Evolutionary conservation across 768 basidiomycete species (phyloP), one percentile per base, ranked within the genome.

Genomic region (Panus rudis): DNA sequence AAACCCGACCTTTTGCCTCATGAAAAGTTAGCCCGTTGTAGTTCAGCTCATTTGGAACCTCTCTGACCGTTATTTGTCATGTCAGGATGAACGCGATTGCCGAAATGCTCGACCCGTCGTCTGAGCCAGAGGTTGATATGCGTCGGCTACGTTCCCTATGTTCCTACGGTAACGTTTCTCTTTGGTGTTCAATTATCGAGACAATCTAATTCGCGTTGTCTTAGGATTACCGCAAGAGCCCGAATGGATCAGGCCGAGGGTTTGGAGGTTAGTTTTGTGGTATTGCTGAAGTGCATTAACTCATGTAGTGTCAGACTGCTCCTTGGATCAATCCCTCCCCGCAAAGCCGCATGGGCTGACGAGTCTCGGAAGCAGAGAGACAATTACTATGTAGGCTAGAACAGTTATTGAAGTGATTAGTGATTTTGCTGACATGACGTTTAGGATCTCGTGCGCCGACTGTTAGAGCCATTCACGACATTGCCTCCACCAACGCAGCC

Each of bases 201-300:
- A 24, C 25, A 17, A 14, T 17, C 24, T 37, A 2, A 14, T 16
- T 37, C n/a, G n/a, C n/a, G n/a, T n/a, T n/a, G n/a, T 10, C 14
- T 23, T 47, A 88, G 85, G 85, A 45, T 73, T 88, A 35, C 82
- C 85, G 38, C 76, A 84, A 51, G 71, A 82, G 52, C 86, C 86
- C 32, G 63, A 71, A 4, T 88, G 84, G 83, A 67, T 88, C 49
- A 73, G 86, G 31, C 82, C 85, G 22, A 71, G 82, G 32, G 69
- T 84, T 52, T 89, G 86, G 86, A 84, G 76, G 86, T 84, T 48
- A 58, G 79, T 64, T 23, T 6, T 28, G 13, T 21, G 31, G 33
- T 25, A 19, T 28, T 31, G 49, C 42, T 49, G 26, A 34, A n/a
- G 37, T 17, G 10, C 13, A 17, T 39, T 14, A 37, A 3, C 17